Conservation (phyloP, 1,284 basidiomycete genomes). For the Coniferiporia weirii region DNA sequence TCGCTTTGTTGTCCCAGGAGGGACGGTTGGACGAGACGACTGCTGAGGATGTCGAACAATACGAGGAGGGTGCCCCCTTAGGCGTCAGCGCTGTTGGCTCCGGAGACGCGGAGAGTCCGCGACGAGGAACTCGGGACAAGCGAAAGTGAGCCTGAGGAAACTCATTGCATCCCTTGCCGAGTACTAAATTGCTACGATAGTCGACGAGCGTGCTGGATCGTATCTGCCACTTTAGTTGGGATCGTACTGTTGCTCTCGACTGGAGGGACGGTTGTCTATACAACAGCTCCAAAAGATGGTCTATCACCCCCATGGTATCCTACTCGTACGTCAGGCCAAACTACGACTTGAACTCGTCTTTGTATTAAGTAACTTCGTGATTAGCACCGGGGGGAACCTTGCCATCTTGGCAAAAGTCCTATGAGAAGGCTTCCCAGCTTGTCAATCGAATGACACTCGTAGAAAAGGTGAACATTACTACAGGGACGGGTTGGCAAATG, state of each 20-base stretch:
- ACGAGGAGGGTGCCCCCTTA: constrained; percentile 5
- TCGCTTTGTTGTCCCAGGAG: constrained; percentile 4
- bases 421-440: constrained; percentile 14
- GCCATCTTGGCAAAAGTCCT: constrained; percentile 11
- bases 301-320: constrained; percentile 19
- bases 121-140: background rate
- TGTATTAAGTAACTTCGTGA: background rate
- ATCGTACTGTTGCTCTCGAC: background rate
- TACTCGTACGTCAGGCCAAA: constrained; percentile 6
- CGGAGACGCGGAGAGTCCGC: background rate
- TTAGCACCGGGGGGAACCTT: constrained; percentile 16
- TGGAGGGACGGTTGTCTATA: constrained; percentile 6
- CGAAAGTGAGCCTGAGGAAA: background rate
- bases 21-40: constrained; percentile 3
- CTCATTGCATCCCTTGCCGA: background rate
- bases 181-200: background rate
- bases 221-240: background rate
- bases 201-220: background rate
- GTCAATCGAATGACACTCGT: constrained; percentile 17
- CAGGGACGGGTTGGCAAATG: constrained; percentile 19
- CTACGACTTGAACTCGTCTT: background rate
- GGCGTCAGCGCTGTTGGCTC: background rate
- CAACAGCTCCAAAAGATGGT: constrained; percentile 9
- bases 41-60: constrained; percentile 10
- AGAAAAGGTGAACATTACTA: constrained; percentile 18